Evolutionary conservation across 2,329 filamentous ascomycete species (phyloP).

Genomic region (Trichothecium roseum): DNA sequence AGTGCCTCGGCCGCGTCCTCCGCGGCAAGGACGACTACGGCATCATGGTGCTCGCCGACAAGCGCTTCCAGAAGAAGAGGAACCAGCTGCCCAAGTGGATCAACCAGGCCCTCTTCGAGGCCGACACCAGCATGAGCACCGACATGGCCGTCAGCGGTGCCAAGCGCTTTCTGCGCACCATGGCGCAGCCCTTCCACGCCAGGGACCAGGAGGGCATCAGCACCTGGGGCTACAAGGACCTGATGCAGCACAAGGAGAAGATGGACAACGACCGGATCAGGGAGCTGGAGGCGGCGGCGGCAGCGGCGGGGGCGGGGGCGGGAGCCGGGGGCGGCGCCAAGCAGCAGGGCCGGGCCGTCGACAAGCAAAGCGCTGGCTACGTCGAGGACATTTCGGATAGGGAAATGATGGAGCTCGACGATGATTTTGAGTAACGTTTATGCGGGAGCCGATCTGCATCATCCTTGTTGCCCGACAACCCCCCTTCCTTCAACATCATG

Average conservation of each 20-base stretch:
- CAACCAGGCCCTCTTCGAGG: conserved; percentile 72
- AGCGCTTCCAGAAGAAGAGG: conserved; percentile 86
- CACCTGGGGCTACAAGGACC: conserved; percentile 76
- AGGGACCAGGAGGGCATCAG: conserved; percentile 86
- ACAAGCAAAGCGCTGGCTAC: conserved; percentile 11
- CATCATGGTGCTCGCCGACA: conserved; percentile 97
- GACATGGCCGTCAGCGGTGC: conserved; percentile 89
- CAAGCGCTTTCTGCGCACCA: conserved; percentile 78
- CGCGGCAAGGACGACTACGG: conserved; percentile 97
- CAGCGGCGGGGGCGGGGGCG: conserved; percentile 12
- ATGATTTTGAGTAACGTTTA: background rate
- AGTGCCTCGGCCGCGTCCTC: conserved; percentile 88
- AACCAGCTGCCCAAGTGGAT: conserved; percentile 95
- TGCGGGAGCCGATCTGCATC: no score
- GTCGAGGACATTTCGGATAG: conserved; percentile 39
- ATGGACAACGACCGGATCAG: conserved; percentile 57
- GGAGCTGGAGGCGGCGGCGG: conserved; percentile 40
- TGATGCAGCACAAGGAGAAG: conserved; percentile 69
- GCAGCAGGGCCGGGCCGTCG: conserved; percentile 4
- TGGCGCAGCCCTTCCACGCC: conserved; percentile 81
- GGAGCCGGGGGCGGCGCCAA: background rate
- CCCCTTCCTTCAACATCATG: background rate
- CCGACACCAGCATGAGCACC: conserved; percentile 82
- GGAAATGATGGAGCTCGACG: conserved; percentile 43
- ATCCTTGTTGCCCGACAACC: no score